These are phyloP conservation scores for Exophiala viscosa DNA, from an alignment of 2,329 filamentous ascomycete species.

Conservation along the genomic window DNA sequence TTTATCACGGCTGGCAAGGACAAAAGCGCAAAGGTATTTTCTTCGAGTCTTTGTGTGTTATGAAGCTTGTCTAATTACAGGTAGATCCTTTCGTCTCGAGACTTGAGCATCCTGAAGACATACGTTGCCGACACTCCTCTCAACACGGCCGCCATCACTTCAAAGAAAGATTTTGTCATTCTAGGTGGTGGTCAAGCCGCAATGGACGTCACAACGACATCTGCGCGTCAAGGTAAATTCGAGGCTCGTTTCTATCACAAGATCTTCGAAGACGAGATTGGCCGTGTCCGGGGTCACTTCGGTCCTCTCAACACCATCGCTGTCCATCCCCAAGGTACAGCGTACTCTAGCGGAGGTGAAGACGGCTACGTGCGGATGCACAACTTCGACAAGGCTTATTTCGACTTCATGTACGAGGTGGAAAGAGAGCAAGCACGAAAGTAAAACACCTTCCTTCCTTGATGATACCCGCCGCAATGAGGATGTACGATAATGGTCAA, in stretches of 20 bases:
- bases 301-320: conserved; percentile 95
- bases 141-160: conserved; percentile 90
- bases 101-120: conserved; percentile 89
- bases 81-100: conserved; percentile 75
- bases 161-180: conserved; percentile 96
- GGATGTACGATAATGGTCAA: conserved; percentile 6
- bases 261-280: conserved; percentile 98
- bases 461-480: conserved; percentile 9
- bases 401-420: conserved; percentile 98
- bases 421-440: conserved; percentile 69
- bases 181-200: conserved; percentile 96
- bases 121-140: conserved; percentile 90
- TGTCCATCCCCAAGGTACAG: conserved; percentile 82
- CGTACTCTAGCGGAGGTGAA: conserved; percentile 93
- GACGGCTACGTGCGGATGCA: conserved; percentile 98
- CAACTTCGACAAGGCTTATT: conserved; percentile 98
- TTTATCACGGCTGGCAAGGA: conserved; percentile 98
- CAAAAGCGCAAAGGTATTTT: conserved; percentile 81
- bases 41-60: neutral
- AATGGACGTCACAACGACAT: conserved; percentile 97
- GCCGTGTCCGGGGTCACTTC: conserved; percentile 94
- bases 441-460: conserved; percentile 27
- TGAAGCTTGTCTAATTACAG: conserved; percentile 6
- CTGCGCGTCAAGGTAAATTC: conserved; percentile 94
- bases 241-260: conserved; percentile 99